Evolutionary conservation across 306 rosid species (phyloP), one percentile per base, ranked within the genome.

Genomic region (Styphnolobium japonicum): DNA sequence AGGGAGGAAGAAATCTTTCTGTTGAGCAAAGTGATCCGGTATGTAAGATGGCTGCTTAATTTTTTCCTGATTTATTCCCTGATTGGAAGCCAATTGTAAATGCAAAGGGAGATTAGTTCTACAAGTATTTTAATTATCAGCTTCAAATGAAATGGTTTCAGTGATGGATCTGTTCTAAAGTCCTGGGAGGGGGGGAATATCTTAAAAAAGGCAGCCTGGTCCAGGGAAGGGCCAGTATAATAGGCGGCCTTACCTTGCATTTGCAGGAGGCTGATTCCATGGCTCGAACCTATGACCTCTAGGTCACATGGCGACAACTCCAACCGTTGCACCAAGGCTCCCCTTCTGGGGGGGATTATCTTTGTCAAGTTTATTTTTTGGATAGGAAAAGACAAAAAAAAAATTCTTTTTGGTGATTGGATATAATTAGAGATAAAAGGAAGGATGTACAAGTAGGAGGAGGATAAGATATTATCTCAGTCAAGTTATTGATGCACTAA

Each of bases 1-100:
- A 95, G 89, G 94, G 98, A 40, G 97, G 92, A 62, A 91, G 94
- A 80, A 92, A 78, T 82, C 79, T 81, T 53, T 84, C 92, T 52
- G 45, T 82, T 56, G 97, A 89, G 77, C 94, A 88, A 79, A 75
- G 78, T 40, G 96, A 89, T 85, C 86, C 66, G 82, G 98, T 95
- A 86, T 64, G 95, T 86, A 61, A 61, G 45, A 81, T 67, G 27
- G 37, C 39, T 55, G 22, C 62, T 61, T 57, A 71, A 58, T 76
- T 67, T 40, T 34, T 52, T 10, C 53, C 40, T 14, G 48, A 43
- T 55, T 57, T 37, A 6, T 78, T 56, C 36, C 25, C 51, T 39
- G 22, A 36, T 66, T 63, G 27, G 36, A 67, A 48, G 60, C 60
- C 67, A 57, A 68, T 40, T 61, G 6, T 29, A 57, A 61, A 42